Base-by-base conservation (phyloP, 352 stramenopile genomes). In the Pythium diclinum region DNA sequence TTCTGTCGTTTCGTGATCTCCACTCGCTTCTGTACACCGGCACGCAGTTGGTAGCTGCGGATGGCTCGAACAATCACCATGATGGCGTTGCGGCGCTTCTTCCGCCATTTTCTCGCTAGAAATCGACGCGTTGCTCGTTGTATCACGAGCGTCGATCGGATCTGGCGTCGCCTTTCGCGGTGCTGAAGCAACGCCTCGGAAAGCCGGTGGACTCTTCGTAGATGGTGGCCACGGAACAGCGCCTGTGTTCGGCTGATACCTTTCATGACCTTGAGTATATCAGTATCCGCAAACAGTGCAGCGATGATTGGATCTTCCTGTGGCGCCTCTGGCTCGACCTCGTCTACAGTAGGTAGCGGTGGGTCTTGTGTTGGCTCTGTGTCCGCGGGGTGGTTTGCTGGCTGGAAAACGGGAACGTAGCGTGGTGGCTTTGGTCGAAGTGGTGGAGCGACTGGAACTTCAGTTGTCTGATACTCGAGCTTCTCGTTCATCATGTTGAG, bases 401-500 rank as follows among this genome's bases (percentile, higher is more conserved):
- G 53, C 34, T 23, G 32, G n/a, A 46, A 11, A 32, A 19, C 14
- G 17, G 32, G 30, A 9, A 56, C 25, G 23, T 30, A 16, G 23
- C 38, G 42, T 32, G 53, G 25, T 7, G 56, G 16, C 28, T 36
- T 46, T 40, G 52, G 52, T 23, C 25, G 63, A 28, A 53, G 46
- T 10, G 38, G 56, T 23, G 57, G 58, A 13, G 38, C 49, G 1
- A 28, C 23, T 0, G 61, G 49, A 2, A 19, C 17, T 3, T 46
- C 48, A 25, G 58, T 66, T n/a, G 54, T 25, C 44, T 75, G 59
- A 13, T 61, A 53, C 48, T 68, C 63, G 17, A 76, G 68, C 30
- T 76, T 76, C 3, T 76, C 66, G 59, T 88, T 89, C 19, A 89
- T 67, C 61, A 84, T 74, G 46, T 76, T 79, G 14, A 89, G 71